Conservation (phyloP, 805 yeast genomes). For the Spathaspora girioi region DNA sequence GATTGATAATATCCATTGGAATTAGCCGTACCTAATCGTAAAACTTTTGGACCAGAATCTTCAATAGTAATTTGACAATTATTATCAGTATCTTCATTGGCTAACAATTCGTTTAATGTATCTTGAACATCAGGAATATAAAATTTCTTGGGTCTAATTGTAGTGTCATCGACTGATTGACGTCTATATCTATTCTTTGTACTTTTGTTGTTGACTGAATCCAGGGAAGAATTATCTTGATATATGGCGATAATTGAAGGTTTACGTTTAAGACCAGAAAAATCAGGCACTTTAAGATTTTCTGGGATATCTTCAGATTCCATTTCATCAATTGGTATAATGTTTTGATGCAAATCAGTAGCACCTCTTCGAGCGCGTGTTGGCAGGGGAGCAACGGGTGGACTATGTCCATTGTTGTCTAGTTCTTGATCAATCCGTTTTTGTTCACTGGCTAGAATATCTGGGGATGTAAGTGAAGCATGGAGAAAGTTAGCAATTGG, state of each 20-base stretch:
- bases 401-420: background rate
- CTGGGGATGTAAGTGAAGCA: background rate
- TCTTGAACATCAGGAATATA: conserved; percentile 72
- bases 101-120: conserved; percentile 65
- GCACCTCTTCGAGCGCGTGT: background rate
- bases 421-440: background rate
- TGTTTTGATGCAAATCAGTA: background rate
- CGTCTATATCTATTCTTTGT: conserved; percentile 19
- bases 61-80: conserved; percentile 60
- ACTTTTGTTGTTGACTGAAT: conserved; percentile 7
- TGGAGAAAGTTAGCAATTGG: background rate
- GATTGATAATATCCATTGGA: conserved; percentile 75
- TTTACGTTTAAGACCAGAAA: conserved; percentile 9
- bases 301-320: background rate
- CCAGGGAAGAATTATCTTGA: conserved; percentile 7
- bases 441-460: background rate
- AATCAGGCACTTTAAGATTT: background rate
- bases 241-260: conserved; percentile 31
- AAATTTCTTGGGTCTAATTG: conserved; percentile 44
- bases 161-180: conserved; percentile 28
- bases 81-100: conserved; percentile 79
- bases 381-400: background rate
- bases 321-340: background rate
- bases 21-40: conserved; percentile 57
- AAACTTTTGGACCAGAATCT: conserved; percentile 29